Conservation (phyloP, 345 rosid species). For the Syzygium aqueum region DNA sequence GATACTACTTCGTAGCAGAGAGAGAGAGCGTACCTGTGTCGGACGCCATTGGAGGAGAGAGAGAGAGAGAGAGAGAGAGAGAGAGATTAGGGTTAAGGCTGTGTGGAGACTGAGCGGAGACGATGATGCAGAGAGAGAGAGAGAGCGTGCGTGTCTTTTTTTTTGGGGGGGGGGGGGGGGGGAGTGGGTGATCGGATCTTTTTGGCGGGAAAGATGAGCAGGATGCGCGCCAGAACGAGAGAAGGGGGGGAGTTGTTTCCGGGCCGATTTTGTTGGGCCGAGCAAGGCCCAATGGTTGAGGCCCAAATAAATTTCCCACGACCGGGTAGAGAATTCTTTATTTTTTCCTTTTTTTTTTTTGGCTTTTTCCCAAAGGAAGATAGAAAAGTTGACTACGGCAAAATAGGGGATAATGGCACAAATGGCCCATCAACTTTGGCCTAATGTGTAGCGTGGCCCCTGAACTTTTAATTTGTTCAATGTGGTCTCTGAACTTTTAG, state of each 20-base stretch:
- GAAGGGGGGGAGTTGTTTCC: constrained; percentile 16
- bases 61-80: neutral
- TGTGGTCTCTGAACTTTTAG: neutral
- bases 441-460: too few species aligned
- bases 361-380: too few species aligned
- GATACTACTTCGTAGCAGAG: neutral
- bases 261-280: neutral
- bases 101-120: constrained; percentile 21
- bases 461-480: too few species aligned
- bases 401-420: neutral
- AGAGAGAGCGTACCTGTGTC: neutral
- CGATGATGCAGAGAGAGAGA: constrained; percentile 35
- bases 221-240: constrained; percentile 44
- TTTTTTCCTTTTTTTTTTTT: too few species aligned
- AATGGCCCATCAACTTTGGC: too few species aligned
- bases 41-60: neutral
- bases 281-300: neutral
- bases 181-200: neutral
- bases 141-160: neutral
- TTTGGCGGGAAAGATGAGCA: constrained; percentile 27
- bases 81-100: neutral
- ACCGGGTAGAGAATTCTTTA: neutral
- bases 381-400: too few species aligned
- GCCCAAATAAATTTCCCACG: neutral
- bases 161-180: neutral